Evolutionary conservation across 2,329 filamentous ascomycete genomes (phyloP).

Genomic region (Eurotiales sp.): DNA sequence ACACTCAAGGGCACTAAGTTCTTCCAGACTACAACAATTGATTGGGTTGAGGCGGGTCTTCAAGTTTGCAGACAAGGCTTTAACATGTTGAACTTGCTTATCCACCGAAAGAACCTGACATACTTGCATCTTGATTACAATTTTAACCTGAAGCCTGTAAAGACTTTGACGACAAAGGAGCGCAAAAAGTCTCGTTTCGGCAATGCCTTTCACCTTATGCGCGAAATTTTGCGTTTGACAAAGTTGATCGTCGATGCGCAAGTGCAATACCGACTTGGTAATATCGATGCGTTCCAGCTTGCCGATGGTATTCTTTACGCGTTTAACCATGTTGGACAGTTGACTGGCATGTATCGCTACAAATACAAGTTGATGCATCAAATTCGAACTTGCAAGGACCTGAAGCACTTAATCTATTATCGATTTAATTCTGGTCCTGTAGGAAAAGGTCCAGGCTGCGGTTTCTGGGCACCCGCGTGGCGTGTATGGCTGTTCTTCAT

Average conservation of each 20-base stretch:
- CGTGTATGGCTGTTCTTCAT: slow-evolving; percentile 99
- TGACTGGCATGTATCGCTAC: slow-evolving; percentile 99
- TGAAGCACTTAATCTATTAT: slow-evolving; percentile 99
- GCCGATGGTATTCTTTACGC: slow-evolving; percentile 98
- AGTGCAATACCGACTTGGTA: slow-evolving; percentile 94
- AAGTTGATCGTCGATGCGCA: slow-evolving; percentile 98
- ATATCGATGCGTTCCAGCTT: slow-evolving; percentile 97
- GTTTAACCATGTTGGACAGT: slow-evolving; percentile 96
- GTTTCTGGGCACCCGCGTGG: slow-evolving; percentile 99
- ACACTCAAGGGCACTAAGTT: slow-evolving; percentile 96
- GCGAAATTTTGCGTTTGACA: slow-evolving; percentile 90
- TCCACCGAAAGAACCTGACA: slow-evolving; percentile 96
- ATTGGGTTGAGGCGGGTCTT: slow-evolving; percentile 98
- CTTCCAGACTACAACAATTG: slow-evolving; percentile 98
- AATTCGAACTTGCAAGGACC: slow-evolving; percentile 96
- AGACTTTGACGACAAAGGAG: slow-evolving; percentile 97
- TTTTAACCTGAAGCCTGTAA: slow-evolving; percentile 98
- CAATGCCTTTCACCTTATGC: slow-evolving; percentile 98
- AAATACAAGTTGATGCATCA: slow-evolving; percentile 99
- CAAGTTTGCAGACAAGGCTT: slow-evolving; percentile 98
- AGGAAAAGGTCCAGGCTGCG: slow-evolving; percentile 94
- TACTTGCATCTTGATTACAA: slow-evolving; percentile 99
- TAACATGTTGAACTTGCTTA: slow-evolving; percentile 97
- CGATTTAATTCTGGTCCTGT: slow-evolving; percentile 96
- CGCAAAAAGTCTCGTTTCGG: slow-evolving; percentile 98